phyloP scores from a whole-genome alignment of 345 rosid genomes.

The Syzygium aqueum region DNA sequence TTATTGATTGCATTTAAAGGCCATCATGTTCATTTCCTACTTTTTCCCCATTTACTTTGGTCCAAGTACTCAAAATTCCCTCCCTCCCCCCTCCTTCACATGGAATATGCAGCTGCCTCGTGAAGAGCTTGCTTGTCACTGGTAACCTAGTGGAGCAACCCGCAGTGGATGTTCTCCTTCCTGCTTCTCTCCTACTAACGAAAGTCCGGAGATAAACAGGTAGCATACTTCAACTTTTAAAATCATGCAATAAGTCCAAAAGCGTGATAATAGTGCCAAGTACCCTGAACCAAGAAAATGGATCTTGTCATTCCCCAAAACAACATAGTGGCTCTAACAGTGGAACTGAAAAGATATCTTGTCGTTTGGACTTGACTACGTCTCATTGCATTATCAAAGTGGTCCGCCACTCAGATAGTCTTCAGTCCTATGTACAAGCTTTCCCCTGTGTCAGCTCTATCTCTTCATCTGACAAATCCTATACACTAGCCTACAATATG shows the following conservation, averaged over 20 bases:
- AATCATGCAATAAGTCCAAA: background rate
- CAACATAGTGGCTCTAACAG: background rate
- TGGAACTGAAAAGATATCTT: background rate
- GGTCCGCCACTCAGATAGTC: background rate
- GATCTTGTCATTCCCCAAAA: background rate
- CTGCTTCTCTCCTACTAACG: background rate
- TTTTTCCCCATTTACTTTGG: background rate
- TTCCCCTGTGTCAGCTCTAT: background rate
- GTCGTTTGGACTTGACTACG: background rate
- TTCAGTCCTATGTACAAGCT: background rate
- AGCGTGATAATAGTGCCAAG: background rate
- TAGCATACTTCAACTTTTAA: background rate
- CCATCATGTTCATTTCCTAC: background rate
- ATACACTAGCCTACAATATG: background rate
- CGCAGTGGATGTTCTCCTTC: background rate
- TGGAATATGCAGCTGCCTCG: background rate
- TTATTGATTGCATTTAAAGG: background rate
- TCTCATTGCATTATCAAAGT: background rate
- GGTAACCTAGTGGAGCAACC: background rate
- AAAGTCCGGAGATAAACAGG: background rate
- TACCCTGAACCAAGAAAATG: background rate
- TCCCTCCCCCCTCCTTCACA: background rate
- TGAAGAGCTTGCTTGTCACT: background rate
- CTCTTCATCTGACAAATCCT: background rate
- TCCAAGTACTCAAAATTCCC: background rate